Percentiles rank a stretch among this genome's conserved stretches.
Evolutionary conservation across 2,329 filamentous ascomycete species (phyloP).

Genomic region (Fusarium nisikadoi): DNA sequence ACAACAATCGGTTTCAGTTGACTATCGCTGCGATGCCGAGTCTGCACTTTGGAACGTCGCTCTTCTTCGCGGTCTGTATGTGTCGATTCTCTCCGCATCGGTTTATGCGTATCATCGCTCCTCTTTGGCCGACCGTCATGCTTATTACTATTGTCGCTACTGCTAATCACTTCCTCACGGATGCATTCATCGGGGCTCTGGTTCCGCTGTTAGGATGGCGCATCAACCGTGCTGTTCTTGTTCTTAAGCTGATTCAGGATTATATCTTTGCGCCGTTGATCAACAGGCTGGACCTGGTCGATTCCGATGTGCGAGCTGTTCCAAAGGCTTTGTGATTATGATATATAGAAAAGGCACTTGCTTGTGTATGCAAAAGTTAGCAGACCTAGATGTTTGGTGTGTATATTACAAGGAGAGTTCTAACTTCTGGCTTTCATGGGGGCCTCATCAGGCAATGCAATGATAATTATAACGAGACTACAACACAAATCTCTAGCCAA

Average conservation of each 20-base stretch:
- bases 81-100: constrained; percentile 55
- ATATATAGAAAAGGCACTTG: not conserved
- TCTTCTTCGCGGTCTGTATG: constrained; percentile 51
- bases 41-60: constrained; percentile 57
- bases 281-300: constrained; percentile 41
- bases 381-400: accelerated
- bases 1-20: constrained; percentile 57
- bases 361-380: not conserved
- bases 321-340: constrained; percentile 30
- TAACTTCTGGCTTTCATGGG: not conserved
- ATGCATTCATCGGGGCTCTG: constrained; percentile 50
- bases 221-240: constrained; percentile 41
- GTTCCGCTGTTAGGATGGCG: constrained; percentile 51
- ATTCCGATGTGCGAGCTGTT: constrained; percentile 18
- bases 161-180: constrained; percentile 53
- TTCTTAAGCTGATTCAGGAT: constrained; percentile 45
- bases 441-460: not conserved
- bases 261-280: constrained; percentile 41
- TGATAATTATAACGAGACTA: not conserved
- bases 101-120: constrained; percentile 49
- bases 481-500: not conserved
- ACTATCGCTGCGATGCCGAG: constrained; percentile 62
- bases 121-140: constrained; percentile 57
- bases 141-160: constrained; percentile 54
- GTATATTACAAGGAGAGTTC: not conserved